phyloP scores from a whole-genome alignment of 1,284 basidiomycete species.

The Leccinum subrobustum region DNA sequence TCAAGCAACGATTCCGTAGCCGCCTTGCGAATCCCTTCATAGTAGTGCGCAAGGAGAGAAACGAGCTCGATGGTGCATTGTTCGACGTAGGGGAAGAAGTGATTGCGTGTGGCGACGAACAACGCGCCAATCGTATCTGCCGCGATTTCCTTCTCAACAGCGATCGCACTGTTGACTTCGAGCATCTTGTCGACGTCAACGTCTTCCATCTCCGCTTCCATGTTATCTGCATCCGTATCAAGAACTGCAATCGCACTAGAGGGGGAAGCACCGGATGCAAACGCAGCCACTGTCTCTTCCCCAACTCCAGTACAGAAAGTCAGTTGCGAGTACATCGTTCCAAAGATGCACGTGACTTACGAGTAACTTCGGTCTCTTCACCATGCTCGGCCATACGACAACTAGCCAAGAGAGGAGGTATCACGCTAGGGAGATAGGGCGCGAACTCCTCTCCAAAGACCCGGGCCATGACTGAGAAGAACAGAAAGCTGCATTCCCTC shows the following conservation, averaged over 20 bases:
- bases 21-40: slow-evolving; percentile 97
- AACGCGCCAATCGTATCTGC: slow-evolving; percentile 95
- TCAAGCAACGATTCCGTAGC: slow-evolving; percentile 89
- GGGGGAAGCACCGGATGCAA: slow-evolving; percentile 73
- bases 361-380: slow-evolving; percentile 49
- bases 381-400: slow-evolving; percentile 85
- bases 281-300: slow-evolving; percentile 51
- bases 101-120: slow-evolving; percentile 78
- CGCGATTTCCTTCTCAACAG: slow-evolving; percentile 99
- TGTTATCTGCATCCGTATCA: slow-evolving; percentile 53
- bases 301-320: slow-evolving; percentile 38
- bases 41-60: slow-evolving; percentile 88
- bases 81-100: slow-evolving; percentile 92
- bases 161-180: slow-evolving; percentile 94
- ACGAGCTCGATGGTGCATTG: slow-evolving; percentile 80
- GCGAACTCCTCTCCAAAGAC: slow-evolving; percentile 95
- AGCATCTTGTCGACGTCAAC: slow-evolving; percentile 82
- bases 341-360: slow-evolving; percentile 34
- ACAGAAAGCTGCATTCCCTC: slow-evolving; percentile 96
- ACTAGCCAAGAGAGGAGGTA: slow-evolving; percentile 84
- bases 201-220: slow-evolving; percentile 80
- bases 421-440: slow-evolving; percentile 81
- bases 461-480: slow-evolving; percentile 97
- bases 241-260: slow-evolving; percentile 63
- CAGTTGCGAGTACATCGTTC: not conserved